These are phyloP conservation scores for Schizosaccharomyces japonicus DNA, from an alignment of 805 yeast species.

Conservation along the genomic window DNA sequence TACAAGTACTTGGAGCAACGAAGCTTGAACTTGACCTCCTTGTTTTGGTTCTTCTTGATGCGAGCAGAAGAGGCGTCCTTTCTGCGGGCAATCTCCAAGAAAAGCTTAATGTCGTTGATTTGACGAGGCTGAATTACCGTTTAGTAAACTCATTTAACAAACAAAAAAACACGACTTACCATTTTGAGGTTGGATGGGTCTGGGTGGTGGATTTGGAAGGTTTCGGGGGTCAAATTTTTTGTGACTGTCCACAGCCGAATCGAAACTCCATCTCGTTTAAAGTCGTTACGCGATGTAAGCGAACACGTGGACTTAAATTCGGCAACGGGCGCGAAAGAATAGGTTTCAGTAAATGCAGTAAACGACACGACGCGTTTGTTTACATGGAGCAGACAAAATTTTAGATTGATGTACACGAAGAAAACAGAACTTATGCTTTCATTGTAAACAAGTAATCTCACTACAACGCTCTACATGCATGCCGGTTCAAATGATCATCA, in stretches of 20 bases:
- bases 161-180: background rate
- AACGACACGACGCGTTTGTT: no score
- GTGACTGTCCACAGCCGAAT: background rate
- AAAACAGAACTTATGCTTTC: no score
- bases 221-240: background rate
- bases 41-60: constrained; percentile 79
- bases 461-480: no score
- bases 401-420: no score
- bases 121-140: constrained; percentile 1
- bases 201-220: background rate
- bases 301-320: no score
- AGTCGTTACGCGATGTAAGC: no score
- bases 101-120: constrained; percentile 68
- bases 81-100: constrained; percentile 68
- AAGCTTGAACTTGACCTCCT: constrained; percentile 96
- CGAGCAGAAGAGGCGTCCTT: constrained; percentile 82
- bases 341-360: no score
- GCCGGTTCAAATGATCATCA: no score
- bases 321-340: no score
- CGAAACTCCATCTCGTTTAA: background rate
- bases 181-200: constrained; percentile 1
- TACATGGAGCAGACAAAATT: no score
- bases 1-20: constrained; percentile 87
- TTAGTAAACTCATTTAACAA: background rate
- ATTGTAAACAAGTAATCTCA: no score